Base-by-base conservation (phyloP, 2,329 filamentous ascomycete genomes). In the Cladophialophora exuberans region DNA sequence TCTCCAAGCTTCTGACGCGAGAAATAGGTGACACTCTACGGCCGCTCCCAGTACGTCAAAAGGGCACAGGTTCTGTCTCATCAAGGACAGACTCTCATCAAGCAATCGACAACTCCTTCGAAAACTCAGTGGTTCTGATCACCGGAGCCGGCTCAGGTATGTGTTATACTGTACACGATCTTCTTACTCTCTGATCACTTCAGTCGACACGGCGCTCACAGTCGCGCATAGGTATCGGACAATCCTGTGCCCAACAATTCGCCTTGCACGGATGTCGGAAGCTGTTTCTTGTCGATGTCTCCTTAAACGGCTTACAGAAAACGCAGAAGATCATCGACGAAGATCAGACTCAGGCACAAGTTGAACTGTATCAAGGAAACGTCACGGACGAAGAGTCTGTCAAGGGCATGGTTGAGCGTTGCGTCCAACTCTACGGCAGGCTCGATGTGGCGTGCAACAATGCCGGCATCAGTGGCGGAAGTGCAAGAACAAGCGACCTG, bases 361-460 rank as follows among this genome's bases (percentile, higher is more conserved):
- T 81, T 1, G 45, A 73, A 2, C 59, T 64, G 1, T 58, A 58
- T 4, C 64, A 72, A 1, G 80, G 80, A 3, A 76, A 83, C 49
- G 68, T 83, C n/a, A 69, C 79, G 0, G 72, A 79, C 20, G 75
- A 79, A 45, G 43, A 35, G 0, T 82, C 79, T 56, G 72, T 77
- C 22, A 66, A 71, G 3, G 63, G 63, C 0, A 72, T 80, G 11
- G 66, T 69, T 15, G 64, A 58, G 31, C 66, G 70, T 1, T 65
- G 71, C 0, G 64, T 66, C 4, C 57, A 61, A 1, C 57, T 54
- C 0, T 80, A 80, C 54, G 69, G 68, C 0, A 74, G 81, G 5
- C 63, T 84, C 2, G 81, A 84, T 62, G 83, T 83, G 62, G 76
- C 75, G 0, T 76, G 83, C 10, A 80, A 80, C 54, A 82, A 80